A percentile compares a stretch with the other conserved stretches of the same genome.
Evolutionary conservation across 805 yeast genomes (phyloP).

Genomic region (Tetrapisispora iriomotensis): DNA sequence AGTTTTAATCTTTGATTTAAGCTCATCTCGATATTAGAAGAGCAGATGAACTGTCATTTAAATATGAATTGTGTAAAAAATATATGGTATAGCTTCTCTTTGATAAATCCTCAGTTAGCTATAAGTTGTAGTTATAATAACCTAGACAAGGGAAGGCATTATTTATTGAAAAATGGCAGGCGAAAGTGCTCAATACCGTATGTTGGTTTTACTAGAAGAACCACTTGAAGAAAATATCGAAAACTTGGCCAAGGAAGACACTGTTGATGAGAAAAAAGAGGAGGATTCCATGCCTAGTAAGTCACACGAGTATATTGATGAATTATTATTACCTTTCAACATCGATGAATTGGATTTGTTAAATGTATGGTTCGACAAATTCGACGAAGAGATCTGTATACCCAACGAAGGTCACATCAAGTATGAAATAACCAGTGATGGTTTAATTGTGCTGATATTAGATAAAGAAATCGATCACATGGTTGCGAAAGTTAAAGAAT

Average conservation of each 20-base stretch:
- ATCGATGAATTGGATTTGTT: conserved; percentile 26
- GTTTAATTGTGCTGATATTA: conserved; percentile 26
- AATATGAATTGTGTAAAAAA: not conserved
- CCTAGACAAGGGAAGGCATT: not conserved
- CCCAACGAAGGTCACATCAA: conserved; percentile 32
- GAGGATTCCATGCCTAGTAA: conserved; percentile 10
- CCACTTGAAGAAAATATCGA: conserved; percentile 9
- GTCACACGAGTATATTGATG: conserved; percentile 29
- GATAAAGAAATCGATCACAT: conserved; percentile 22
- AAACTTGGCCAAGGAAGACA: conserved; percentile 1
- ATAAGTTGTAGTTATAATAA: no score
- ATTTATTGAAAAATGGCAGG: conserved; percentile 8
- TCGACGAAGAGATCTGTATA: conserved; percentile 30
- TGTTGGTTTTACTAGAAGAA: conserved; percentile 26
- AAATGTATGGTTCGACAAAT: conserved; percentile 29
- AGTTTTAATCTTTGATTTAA: no score
- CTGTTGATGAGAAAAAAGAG: not conserved
- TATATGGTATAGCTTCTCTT: no score
- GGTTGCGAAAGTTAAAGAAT: conserved; percentile 20
- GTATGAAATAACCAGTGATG: conserved; percentile 31
- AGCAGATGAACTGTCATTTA: not conserved
- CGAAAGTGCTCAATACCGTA: conserved; percentile 17
- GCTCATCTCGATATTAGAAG: not conserved
- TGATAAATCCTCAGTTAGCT: no score
- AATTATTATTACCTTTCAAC: conserved; percentile 23